Base-by-base conservation (phyloP, 352 stramenopile species). In the Globisporangium nagaii region DNA sequence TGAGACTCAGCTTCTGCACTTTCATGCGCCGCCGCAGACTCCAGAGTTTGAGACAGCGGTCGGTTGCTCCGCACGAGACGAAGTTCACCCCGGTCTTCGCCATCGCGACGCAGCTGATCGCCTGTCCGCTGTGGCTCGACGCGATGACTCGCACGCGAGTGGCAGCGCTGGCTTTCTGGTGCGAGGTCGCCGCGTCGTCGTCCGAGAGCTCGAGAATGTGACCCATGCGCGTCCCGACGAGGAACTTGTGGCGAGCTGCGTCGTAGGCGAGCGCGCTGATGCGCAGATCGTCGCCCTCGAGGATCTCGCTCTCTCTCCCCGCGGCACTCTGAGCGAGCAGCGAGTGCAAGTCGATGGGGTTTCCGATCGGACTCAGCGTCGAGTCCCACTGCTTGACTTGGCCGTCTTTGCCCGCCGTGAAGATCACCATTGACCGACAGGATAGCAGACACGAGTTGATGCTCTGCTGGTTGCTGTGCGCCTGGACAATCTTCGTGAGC, bases 371-470 rank as follows among this genome's bases (percentile, higher is more conserved):
- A 10, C 68, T 68, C 9, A 91, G 60, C 0, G 80, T 91, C 24
- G 78, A 86, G 54, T 94, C 82, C 82, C 82, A 94, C 70, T 91
- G 81, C 56, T 84, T 84, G 31, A 91, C 65, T 11, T 84, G 68
- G 0, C 81, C 84, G 44, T 90, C 82, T 50, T 90, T 91, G 0
- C 78, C 78, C 10, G 75, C 72, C 0, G 84, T 86, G 53, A 91
- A 89, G n/a, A 93, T 58, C 7, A 90, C 64, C 79, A 88, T 88
- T 0, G 79, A 84, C 28, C 77, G 70, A 45, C 71, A 92, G 0
- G 76, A 80, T 0, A 88, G 48, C 28, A 79, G 12, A 44, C 68
- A 77, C 0, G 80, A 65, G 31, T 84, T 89, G 15, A 90, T 60
- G 20, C 71, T 88, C 31, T 76, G 68, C 12, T 66, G 54, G 1